Percentiles rank a stretch among this genome's conserved stretches.
phyloP scores from a whole-genome alignment of 306 rosid species.

The Malus orientalis region DNA sequence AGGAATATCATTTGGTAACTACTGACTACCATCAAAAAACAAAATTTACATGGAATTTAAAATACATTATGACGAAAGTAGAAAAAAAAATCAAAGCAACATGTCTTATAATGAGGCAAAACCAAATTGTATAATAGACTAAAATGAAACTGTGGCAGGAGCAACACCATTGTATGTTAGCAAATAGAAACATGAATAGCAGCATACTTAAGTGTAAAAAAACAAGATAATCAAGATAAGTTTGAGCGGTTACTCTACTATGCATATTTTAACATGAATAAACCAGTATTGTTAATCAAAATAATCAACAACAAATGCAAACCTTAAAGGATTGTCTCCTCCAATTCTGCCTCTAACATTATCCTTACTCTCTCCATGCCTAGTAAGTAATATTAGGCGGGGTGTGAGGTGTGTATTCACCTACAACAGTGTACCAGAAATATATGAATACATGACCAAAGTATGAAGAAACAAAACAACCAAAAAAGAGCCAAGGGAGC shows the following conservation, averaged over 20 bases:
- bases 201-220: background rate
- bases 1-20: conserved; percentile 8
- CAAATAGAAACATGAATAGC: background rate
- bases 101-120: background rate
- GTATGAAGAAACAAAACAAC: background rate
- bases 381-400: conserved; percentile 89
- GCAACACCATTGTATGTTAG: background rate
- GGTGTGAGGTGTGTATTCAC: conserved; percentile 98
- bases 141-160: background rate
- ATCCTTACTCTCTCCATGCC: conserved; percentile 97
- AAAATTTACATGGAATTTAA: background rate
- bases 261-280: background rate
- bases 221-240: background rate
- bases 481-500: background rate
- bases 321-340: conserved; percentile 84
- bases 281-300: background rate
- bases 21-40: background rate
- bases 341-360: conserved; percentile 94
- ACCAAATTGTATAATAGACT: background rate
- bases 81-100: background rate
- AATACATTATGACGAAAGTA: background rate
- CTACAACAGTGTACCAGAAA: conserved; percentile 28
- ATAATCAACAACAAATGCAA: conserved; percentile 2
- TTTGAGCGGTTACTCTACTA: background rate
- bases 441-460: background rate